Conservation (phyloP, 2,329 filamentous ascomycete species). For the Aureobasidium pullulans region DNA sequence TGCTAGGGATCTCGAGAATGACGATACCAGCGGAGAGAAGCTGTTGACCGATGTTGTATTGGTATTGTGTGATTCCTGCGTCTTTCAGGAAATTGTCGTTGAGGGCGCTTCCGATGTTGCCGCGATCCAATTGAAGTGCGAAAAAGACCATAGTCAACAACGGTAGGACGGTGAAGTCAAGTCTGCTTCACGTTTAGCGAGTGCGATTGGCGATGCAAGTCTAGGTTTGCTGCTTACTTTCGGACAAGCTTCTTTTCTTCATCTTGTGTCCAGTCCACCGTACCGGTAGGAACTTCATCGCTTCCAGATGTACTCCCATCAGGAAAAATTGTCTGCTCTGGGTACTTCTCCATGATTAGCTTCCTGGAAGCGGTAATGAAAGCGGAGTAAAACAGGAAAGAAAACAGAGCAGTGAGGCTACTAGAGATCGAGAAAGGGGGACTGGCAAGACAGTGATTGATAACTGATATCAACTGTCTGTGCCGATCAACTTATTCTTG, state of each 20-base stretch:
- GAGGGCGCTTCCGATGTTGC: slow-evolving; percentile 27
- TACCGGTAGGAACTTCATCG: neutral
- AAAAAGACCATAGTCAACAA: slow-evolving; percentile 17
- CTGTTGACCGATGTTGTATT: slow-evolving; percentile 29
- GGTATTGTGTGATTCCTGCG: slow-evolving; percentile 24
- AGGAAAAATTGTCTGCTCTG: neutral
- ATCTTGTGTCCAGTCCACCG: neutral
- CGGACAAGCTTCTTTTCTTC: neutral
- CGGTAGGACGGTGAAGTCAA: slow-evolving; percentile 16
- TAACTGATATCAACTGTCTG: too few species aligned
- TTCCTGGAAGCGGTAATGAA: too few species aligned
- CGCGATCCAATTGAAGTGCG: slow-evolving; percentile 22
- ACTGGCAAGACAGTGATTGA: too few species aligned
- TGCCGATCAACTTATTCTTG: too few species aligned
- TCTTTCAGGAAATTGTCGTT: slow-evolving; percentile 27
- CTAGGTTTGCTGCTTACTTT: neutral
- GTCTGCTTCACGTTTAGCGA: slow-evolving; percentile 17
- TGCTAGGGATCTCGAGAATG: slow-evolving; percentile 25
- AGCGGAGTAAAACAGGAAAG: too few species aligned
- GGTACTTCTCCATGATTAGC: neutral
- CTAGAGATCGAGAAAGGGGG: too few species aligned
- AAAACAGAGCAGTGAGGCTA: too few species aligned
- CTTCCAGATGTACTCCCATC: neutral
- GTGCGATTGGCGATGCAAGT: slow-evolving; percentile 20
- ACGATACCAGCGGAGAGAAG: slow-evolving; percentile 28